Evolutionary conservation across 192 early-diverging fungal species (phyloP).

Genomic region (Geranomyces variabilis): DNA sequence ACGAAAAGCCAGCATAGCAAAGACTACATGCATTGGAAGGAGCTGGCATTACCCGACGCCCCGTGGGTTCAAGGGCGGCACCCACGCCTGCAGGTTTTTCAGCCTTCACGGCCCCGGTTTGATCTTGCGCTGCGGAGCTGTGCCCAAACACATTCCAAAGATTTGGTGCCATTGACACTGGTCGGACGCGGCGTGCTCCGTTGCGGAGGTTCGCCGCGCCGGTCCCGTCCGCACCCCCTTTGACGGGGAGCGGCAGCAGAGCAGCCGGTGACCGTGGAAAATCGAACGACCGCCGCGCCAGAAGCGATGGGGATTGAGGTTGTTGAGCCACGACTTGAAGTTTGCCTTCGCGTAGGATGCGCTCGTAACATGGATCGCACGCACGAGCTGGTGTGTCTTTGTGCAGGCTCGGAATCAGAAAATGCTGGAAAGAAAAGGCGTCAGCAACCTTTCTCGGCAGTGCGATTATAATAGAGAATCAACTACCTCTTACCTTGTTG

Average conservation of each 20-base stretch:
- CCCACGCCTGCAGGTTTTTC: too few relatives aligned
- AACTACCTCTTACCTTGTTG: constrained; percentile 1
- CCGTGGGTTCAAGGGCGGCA: too few relatives aligned
- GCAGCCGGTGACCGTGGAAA: not conserved
- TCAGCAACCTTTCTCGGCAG: not conserved
- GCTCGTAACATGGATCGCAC: constrained; percentile 44
- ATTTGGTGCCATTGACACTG: constrained; percentile 29
- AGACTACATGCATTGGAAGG: constrained; percentile 12
- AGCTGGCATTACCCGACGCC: too few relatives aligned
- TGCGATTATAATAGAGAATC: not conserved
- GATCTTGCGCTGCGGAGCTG: too few relatives aligned
- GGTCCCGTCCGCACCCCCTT: not conserved
- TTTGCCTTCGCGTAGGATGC: constrained; percentile 35
- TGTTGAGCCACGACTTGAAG: constrained; percentile 31
- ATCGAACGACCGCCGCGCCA: not conserved
- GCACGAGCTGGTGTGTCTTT: constrained; percentile 40
- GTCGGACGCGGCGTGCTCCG: not conserved
- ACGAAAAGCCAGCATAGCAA: constrained; percentile 20
- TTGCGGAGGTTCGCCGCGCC: not conserved
- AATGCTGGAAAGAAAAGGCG: constrained; percentile 16
- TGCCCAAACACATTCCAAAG: constrained; percentile 23
- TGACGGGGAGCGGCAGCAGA: not conserved
- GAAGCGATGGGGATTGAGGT: not conserved
- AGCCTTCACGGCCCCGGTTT: too few relatives aligned
- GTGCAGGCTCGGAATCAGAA: constrained; percentile 37